Percentiles rank a stretch among this genome's conserved stretches.
These are phyloP conservation scores for Solanum ossicruentum DNA, from an alignment of 257 asterid genomes.

Conservation along the genomic window DNA sequence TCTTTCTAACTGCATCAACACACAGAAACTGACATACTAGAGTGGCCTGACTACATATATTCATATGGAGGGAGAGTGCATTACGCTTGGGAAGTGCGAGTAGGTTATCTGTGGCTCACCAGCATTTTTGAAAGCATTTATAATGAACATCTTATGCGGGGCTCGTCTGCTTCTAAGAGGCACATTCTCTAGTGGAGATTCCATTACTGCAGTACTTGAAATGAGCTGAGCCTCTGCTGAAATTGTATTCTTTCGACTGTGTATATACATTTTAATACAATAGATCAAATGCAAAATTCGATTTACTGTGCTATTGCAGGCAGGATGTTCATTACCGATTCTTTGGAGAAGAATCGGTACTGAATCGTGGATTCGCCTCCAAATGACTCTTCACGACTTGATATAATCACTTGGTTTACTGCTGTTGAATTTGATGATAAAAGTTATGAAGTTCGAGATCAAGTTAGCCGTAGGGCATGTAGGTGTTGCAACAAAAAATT, in stretches of 20 bases:
- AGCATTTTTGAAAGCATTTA: conserved; percentile 14
- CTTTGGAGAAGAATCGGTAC: background rate
- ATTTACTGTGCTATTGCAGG: background rate
- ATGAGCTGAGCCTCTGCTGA: background rate
- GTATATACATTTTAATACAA: background rate
- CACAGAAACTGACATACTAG: conserved; percentile 15
- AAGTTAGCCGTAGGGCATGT: background rate
- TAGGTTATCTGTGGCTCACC: background rate
- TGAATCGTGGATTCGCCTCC: background rate
- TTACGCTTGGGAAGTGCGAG: conserved; percentile 5
- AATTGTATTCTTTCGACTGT: conserved; percentile 2
- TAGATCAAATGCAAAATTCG: background rate
- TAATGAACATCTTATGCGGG: conserved; percentile 11
- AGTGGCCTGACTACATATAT: conserved; percentile 21
- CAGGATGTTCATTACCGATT: no score
- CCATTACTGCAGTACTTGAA: background rate
- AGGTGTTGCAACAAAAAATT: background rate
- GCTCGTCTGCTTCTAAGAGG: background rate
- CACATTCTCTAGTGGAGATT: background rate
- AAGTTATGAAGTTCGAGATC: background rate
- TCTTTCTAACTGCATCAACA: conserved; percentile 10
- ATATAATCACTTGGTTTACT: background rate
- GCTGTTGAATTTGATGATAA: background rate
- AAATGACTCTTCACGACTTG: background rate
- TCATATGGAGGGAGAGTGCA: conserved; percentile 8